These are phyloP conservation scores for Rhodamnia argentea DNA, from an alignment of 345 rosid species.

Conservation along the genomic window DNA sequence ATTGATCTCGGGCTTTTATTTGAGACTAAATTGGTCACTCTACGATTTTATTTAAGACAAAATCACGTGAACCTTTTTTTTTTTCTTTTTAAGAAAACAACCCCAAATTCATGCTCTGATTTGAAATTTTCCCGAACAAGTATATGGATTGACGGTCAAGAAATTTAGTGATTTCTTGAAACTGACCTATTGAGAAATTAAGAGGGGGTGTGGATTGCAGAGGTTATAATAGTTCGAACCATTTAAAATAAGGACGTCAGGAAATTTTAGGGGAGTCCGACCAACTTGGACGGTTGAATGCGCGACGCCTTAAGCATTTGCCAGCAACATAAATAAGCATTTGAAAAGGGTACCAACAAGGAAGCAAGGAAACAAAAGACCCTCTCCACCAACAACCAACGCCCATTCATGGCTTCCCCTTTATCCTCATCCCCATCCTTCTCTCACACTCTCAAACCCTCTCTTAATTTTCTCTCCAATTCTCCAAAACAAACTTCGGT, in stretches of 20 bases:
- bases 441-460: slow-evolving; percentile 12
- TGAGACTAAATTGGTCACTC: background rate
- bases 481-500: slow-evolving; percentile 9
- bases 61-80: background rate
- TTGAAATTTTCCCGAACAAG: background rate
- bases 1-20: rapidly evolving
- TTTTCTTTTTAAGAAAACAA: background rate
- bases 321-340: background rate
- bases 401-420: slow-evolving; percentile 46
- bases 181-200: background rate
- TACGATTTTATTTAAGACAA: background rate
- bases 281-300: too few relatives aligned
- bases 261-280: too few relatives aligned
- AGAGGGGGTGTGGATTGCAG: background rate
- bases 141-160: background rate
- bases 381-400: background rate
- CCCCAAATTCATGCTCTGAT: rapidly evolving
- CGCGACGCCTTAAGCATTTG: too few relatives aligned
- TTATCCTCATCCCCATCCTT: slow-evolving; percentile 30
- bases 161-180: background rate
- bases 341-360: background rate
- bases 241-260: background rate
- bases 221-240: rapidly evolving
- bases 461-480: slow-evolving; percentile 11
- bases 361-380: background rate